These are phyloP conservation scores for Xylaria sp. DNA, from an alignment of 2,329 filamentous ascomycete species.

Conservation along the genomic window DNA sequence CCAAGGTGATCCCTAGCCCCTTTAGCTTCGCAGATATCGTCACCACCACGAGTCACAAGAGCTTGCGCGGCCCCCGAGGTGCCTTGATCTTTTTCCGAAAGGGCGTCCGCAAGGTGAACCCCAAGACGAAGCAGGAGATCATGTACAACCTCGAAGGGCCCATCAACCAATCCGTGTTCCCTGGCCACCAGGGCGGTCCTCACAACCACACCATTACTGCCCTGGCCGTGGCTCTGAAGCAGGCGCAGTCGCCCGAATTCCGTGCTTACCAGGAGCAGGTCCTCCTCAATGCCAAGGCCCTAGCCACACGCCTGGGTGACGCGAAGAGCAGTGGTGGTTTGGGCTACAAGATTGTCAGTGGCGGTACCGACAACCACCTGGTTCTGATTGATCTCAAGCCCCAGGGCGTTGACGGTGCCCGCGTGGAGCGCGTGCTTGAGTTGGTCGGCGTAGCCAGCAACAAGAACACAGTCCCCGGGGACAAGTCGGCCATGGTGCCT, in stretches of 20 bases:
- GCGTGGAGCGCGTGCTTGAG: conserved; percentile 85
- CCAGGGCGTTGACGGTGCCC: conserved; percentile 78
- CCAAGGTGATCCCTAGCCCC: conserved; percentile 83
- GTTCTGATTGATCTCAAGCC: conserved; percentile 89
- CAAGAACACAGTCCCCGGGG: conserved; percentile 97
- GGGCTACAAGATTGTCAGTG: conserved; percentile 84
- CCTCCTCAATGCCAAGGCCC: conserved; percentile 82
- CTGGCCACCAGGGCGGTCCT: conserved; percentile 93
- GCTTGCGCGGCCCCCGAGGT: conserved; percentile 85
- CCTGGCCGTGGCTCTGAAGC: conserved; percentile 87
- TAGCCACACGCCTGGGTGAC: conserved; percentile 63
- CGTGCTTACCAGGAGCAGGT: conserved; percentile 88
- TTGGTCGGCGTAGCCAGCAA: conserved; percentile 95
- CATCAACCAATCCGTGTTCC: conserved; percentile 96
- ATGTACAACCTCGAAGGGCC: conserved; percentile 86
- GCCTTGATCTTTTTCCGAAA: conserved; percentile 99
- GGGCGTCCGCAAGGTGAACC: conserved; percentile 75
- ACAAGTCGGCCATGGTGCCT: conserved; percentile 87
- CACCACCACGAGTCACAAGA: conserved; percentile 98
- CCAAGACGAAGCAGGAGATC: conserved; percentile 80
- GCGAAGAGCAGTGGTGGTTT: conserved; percentile 69
- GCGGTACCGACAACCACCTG: conserved; percentile 96
- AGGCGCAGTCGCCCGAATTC: conserved; percentile 85
- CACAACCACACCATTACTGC: conserved; percentile 99
- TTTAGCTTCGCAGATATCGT: conserved; percentile 90